Conservation (phyloP, 371 early-diverging fungal species). For the Nematocida displodere region DNA sequence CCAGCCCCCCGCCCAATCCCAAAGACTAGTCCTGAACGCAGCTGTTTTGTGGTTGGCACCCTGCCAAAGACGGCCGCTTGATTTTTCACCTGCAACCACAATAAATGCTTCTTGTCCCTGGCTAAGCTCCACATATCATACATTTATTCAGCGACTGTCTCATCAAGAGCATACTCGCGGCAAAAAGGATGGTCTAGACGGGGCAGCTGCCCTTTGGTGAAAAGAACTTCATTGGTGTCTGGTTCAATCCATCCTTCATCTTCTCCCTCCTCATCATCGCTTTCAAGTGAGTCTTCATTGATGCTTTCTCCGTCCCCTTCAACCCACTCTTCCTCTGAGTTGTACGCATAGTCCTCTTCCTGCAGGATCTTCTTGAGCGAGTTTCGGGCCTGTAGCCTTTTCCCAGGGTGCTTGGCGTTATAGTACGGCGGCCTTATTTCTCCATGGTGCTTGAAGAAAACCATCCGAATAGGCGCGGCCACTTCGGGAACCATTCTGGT, state of each 20-base stretch:
- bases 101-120: too few relatives aligned
- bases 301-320: slow-evolving; percentile 51
- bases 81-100: too few relatives aligned
- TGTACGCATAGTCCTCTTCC: slow-evolving; percentile 41
- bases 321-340: slow-evolving; percentile 52
- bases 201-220: slow-evolving; percentile 37
- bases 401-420: neutral
- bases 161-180: neutral
- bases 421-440: slow-evolving; percentile 40
- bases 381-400: neutral
- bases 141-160: neutral
- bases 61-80: too few relatives aligned
- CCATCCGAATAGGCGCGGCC: slow-evolving; percentile 30
- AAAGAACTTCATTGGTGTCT: slow-evolving; percentile 32
- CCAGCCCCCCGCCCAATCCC: too few relatives aligned
- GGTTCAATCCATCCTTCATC: slow-evolving; percentile 34
- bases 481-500: slow-evolving; percentile 17
- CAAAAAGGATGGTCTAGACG: slow-evolving; percentile 37
- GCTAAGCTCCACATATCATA: too few relatives aligned
- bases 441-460: slow-evolving; percentile 37
- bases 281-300: slow-evolving; percentile 31
- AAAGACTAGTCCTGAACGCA: too few relatives aligned
- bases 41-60: too few relatives aligned
- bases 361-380: slow-evolving; percentile 4
- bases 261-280: slow-evolving; percentile 43